phyloP scores from a whole-genome alignment of 352 stramenopile genomes.

The Phytophthora cryptogea region DNA sequence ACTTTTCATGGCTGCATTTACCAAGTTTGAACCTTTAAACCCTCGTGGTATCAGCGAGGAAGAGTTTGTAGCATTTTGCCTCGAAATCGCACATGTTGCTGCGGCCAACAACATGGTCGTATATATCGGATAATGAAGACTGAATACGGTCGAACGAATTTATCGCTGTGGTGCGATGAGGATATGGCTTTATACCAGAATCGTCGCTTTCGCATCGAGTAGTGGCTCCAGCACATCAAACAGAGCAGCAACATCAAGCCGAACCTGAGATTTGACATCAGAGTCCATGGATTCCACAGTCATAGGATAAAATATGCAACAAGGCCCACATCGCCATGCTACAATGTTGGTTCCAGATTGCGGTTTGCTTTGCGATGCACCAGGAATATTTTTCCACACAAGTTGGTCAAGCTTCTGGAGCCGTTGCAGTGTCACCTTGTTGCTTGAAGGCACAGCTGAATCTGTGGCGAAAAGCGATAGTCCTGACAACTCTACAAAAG shows the following conservation, averaged over 20 bases:
- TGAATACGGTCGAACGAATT: too few relatives aligned
- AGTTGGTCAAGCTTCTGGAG: slow-evolving; percentile 23
- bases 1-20: slow-evolving; percentile 69
- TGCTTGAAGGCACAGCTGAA: background rate
- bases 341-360: slow-evolving; percentile 18
- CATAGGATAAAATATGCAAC: slow-evolving; percentile 40
- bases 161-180: too few relatives aligned
- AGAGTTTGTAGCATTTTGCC: slow-evolving; percentile 78
- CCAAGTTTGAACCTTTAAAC: slow-evolving; percentile 59
- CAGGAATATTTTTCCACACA: slow-evolving; percentile 29
- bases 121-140: slow-evolving; percentile 2
- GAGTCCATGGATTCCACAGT: slow-evolving; percentile 12
- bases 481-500: slow-evolving; percentile 20
- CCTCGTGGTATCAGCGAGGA: slow-evolving; percentile 63
- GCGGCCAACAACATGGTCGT: slow-evolving; percentile 30
- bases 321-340: slow-evolving; percentile 35
- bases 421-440: background rate
- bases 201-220: slow-evolving; percentile 31
- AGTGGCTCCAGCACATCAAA: slow-evolving; percentile 36
- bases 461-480: slow-evolving; percentile 12
- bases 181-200: slow-evolving; percentile 9
- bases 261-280: slow-evolving; percentile 11
- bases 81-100: slow-evolving; percentile 57
- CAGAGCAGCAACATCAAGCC: slow-evolving; percentile 21
- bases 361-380: slow-evolving; percentile 1